A percentile compares a stretch with the other conserved stretches of the same genome.
Evolutionary conservation across 1,284 basidiomycete genomes (phyloP).

Genomic region (Fistulina hepatica): DNA sequence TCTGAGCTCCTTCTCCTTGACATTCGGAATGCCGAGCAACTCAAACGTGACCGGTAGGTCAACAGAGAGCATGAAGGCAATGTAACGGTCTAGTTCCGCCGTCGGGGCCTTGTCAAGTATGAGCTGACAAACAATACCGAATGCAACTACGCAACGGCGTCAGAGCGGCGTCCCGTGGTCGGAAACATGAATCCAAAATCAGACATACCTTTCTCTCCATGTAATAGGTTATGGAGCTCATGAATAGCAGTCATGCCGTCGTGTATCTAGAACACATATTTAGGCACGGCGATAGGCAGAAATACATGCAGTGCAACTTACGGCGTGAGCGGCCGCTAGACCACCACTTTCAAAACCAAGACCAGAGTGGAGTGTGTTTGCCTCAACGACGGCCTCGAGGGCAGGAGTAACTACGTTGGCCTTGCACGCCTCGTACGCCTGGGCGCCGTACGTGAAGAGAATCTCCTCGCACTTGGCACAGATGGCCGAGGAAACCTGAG

Average conservation of each 20-base stretch:
- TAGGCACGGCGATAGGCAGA: neutral
- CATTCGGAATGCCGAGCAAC: constrained; percentile 22
- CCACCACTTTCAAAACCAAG: constrained; percentile 27
- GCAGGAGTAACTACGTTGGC: constrained; percentile 24
- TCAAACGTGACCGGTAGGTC: constrained; percentile 24
- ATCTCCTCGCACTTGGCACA: constrained; percentile 28
- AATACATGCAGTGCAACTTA: neutral
- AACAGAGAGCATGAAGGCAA: constrained; percentile 24
- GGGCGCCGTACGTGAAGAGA: constrained; percentile 25
- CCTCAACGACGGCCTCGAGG: constrained; percentile 26
- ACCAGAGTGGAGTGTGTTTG: constrained; percentile 25
- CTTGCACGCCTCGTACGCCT: constrained; percentile 26
- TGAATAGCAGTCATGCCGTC: constrained; percentile 25
- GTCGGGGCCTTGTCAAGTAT: constrained; percentile 20
- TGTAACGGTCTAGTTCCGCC: constrained; percentile 23
- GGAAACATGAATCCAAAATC: too few species aligned
- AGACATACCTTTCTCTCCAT: constrained; percentile 28
- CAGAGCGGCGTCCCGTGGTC: too few species aligned
- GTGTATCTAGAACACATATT: constrained; percentile 16
- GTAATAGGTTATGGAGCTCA: constrained; percentile 21
- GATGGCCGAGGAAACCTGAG: constrained; percentile 23
- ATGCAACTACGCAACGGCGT: too few species aligned
- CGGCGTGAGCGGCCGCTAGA: constrained; percentile 24
- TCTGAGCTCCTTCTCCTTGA: constrained; percentile 22
- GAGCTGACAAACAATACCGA: constrained; percentile 25